Base-by-base conservation (phyloP, 495 filamentous ascomycete species). In the Xylaria telfairii region DNA sequence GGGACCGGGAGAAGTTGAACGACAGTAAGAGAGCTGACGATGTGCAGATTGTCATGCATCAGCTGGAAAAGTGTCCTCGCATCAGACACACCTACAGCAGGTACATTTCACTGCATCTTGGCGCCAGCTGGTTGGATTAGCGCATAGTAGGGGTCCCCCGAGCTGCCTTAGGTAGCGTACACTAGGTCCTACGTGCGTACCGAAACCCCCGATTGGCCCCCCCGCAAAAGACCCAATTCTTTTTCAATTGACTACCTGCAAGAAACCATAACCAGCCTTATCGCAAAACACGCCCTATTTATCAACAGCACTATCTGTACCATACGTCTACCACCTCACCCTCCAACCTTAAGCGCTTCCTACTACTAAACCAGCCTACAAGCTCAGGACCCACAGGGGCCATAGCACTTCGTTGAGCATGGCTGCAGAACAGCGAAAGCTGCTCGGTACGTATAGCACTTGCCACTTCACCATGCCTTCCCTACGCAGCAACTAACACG, bases 381-480 rank as follows among this genome's bases (percentile, higher is more conserved):
- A 39, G 7, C 28, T 59, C 60, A 8, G 46, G 8, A 26, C 24
- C 3, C 17, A 46, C 37, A 5, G 7, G 15, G 13, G 21, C 47
- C 4, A 6, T 15, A 5, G 2, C 37, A 24, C 32, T 17, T 9
- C 7, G 41, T 37, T 47, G 65, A 87, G 41, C 57, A 98, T 98
- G 95, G 94, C 94, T 67, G 93, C 94, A 62, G 95, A 98, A 88
- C 94, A 97, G 81, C 88, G 95, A 80, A 96, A 95, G 87, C 90
- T 97, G 88, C 92, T 98, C 30, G 93, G 94, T 92, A 87, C 86
- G 86, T 68, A 63, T 51, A 34, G 32, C 69, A 60, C 28, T 4
- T 24, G 7, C 49, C n/a, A 54, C 32, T 37, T 24, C 47, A 44
- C 30, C 34, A 53, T 46, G 1, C 13, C 12, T 12, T 30, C 5